Evolutionary conservation across 345 rosid genomes (phyloP), one percentile per base, ranked within the genome.

Genomic region (Raphanus raphanistrum): DNA sequence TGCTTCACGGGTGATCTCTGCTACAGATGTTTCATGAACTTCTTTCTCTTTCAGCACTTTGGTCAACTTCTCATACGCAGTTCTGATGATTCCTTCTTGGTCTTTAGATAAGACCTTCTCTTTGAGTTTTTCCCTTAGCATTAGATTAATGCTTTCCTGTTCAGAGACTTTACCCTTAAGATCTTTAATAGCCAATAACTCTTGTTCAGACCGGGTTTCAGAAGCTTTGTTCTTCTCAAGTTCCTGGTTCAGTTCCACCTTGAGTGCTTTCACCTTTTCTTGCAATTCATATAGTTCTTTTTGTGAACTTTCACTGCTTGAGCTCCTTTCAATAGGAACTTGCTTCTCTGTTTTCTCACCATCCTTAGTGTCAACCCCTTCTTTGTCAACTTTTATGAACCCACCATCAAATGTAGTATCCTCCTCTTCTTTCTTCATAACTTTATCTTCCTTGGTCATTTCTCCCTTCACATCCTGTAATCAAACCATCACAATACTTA

Each of bases 361-460:
- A 32, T 55, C 48, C 68, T 64, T 88, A 26, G 70, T 73, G 66
- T 90, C 87, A 0, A 83, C 68, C 9, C 79, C 84, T 82, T 92
- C 99, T 80, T 79, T 90, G 82, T 91, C 98, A 55, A 96, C 93
- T 76, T 96, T 96, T 13, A 93, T 85, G 77, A 92, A 96, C 68
- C 86, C 98, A 72, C 92, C 93, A 72, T 86, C 96, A 62, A 80
- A 74, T 55, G 82, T 78, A 58, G 85, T 83, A 79, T 92, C 99
- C 55, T 95, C 92, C 52, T 90, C 96, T 60, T 89, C 93, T 81
- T 87, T 91, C 76, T 81, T 89, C 29, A 79, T 87, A 75, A 60
- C 89, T 69, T 77, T 86, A 31, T 74, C 87, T 35, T 73, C 82
- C 12, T 68, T 68, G 3, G 63, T 77, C 77, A 80, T 29, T 25